Evolutionary conservation across 1,284 basidiomycete species (phyloP), one percentile per base, ranked within the genome.

Genomic region (Tylopilus sp.): DNA sequence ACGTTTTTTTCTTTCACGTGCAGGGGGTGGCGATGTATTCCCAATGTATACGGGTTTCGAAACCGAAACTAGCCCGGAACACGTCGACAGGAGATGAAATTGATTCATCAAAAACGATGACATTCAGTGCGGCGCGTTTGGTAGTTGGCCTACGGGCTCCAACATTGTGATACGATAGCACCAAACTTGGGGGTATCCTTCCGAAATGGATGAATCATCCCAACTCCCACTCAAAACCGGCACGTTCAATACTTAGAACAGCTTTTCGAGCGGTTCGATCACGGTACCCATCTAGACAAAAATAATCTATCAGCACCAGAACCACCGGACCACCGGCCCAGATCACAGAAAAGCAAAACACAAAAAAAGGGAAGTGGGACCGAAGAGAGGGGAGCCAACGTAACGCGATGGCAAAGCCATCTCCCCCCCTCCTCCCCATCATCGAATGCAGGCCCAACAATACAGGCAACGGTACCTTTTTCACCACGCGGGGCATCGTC

Each of bases 401-500:
- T 33, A 33, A 33, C n/a, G 8, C 15, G n/a, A 16, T 33, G 10
- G 6, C 3, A 23, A 23, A 23, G 21, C 21, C 21, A 3, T 23
- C 21, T 23, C 21, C 21, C 21, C 6, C 21, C 6, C 21, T 6
- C 21, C 21, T 33, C 37, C 43, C 7, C 42, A 42, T 31, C 35
- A n/a, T n/a, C n/a, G 9, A 25, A 10, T 13, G 5, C 21, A 6
- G 3, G 21, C 6, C 2, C n/a, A 38, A 23, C 23, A 19, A 35
- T 11, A 8, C 18, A 3, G 12, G 18, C 2, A 13, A 37, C 39
- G 28, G 26, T 54, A 86, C 87, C 83, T 94, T 95, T 71, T 89
- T 92, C 52, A 89, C 81, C 6, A 96, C 85, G 55, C 79, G 79
- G 1, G 93, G 93, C 55, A 94, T 63, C 23, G 92, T 95, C 48